Percentiles rank a stretch among this genome's conserved stretches.
These are phyloP conservation scores for Metschnikowia reukaufii DNA, from an alignment of 805 yeast genomes.

Conservation along the genomic window DNA sequence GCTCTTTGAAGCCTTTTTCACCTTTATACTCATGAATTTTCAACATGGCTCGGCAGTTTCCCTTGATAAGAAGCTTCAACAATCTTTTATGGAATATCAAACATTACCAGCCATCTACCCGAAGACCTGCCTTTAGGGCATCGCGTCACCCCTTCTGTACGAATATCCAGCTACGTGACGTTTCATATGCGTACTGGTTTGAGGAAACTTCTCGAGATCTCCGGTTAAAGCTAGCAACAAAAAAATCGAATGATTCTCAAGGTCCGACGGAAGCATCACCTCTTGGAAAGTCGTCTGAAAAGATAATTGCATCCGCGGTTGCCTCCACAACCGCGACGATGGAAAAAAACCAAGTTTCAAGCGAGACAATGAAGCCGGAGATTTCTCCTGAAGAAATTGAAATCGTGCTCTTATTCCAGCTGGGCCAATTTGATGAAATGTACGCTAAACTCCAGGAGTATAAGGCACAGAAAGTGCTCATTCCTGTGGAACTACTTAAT, in stretches of 20 bases:
- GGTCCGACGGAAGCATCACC: neutral
- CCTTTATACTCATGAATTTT: constrained; percentile 7
- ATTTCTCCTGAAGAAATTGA: constrained; percentile 16
- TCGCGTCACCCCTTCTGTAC: constrained; percentile 20
- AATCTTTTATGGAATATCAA: constrained; percentile 18
- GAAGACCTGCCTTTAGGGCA: constrained; percentile 17
- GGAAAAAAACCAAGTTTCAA: neutral
- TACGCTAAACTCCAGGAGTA: constrained; percentile 10
- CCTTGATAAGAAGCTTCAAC: constrained; percentile 12
- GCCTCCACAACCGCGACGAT: neutral
- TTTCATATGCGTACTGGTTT: constrained; percentile 20
- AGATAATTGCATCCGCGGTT: neutral
- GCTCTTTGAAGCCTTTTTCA: neutral
- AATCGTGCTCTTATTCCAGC: constrained; percentile 15
- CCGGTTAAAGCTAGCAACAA: constrained; percentile 9
- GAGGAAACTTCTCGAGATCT: constrained; percentile 16
- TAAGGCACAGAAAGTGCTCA: constrained; percentile 7
- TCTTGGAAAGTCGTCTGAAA: neutral
- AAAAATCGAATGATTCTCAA: neutral
- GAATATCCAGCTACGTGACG: constrained; percentile 18
- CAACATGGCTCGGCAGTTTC: constrained; percentile 18
- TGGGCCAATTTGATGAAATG: constrained; percentile 13
- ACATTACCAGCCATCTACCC: constrained; percentile 14
- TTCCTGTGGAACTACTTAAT: constrained; percentile 13
- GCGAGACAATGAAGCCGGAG: neutral